Conservation (phyloP, 495 filamentous ascomycete species). For the Entonaema liquescens region DNA sequence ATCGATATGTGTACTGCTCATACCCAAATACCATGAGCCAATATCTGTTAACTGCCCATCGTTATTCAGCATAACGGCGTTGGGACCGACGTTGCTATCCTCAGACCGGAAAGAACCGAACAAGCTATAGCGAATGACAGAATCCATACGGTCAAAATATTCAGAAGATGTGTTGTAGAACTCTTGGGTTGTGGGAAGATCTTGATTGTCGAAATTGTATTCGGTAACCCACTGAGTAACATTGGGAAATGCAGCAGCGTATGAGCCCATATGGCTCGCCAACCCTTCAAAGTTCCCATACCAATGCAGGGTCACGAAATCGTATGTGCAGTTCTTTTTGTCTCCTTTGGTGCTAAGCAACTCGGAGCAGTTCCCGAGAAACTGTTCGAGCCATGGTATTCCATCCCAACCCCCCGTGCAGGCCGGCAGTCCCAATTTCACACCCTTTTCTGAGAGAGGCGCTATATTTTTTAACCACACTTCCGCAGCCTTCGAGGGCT, state of each 20-base stretch:
- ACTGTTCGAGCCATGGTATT: conserved; percentile 69
- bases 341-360: conserved; percentile 48
- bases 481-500: conserved; percentile 64
- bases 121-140: conserved; percentile 71
- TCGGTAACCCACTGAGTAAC: conserved; percentile 78
- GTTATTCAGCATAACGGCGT: conserved; percentile 69
- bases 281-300: conserved; percentile 80
- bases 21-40: conserved; percentile 76
- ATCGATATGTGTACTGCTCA: conserved; percentile 56
- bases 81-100: conserved; percentile 73
- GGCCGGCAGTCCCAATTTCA: conserved; percentile 67
- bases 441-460: conserved; percentile 65
- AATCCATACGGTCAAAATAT: conserved; percentile 70
- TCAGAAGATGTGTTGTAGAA: conserved; percentile 71
- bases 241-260: conserved; percentile 66
- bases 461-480: conserved; percentile 73
- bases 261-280: conserved; percentile 72
- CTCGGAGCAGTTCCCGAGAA: conserved; percentile 62
- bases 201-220: conserved; percentile 63
- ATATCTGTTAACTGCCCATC: conserved; percentile 73
- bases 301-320: conserved; percentile 81
- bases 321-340: conserved; percentile 65
- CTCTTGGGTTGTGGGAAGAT: conserved; percentile 62
- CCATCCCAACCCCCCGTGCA: conserved; percentile 65
- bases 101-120: conserved; percentile 76